Base-by-base conservation (phyloP, 1,139 yeast genomes). In the Schizosaccharomyces versatilis region DNA sequence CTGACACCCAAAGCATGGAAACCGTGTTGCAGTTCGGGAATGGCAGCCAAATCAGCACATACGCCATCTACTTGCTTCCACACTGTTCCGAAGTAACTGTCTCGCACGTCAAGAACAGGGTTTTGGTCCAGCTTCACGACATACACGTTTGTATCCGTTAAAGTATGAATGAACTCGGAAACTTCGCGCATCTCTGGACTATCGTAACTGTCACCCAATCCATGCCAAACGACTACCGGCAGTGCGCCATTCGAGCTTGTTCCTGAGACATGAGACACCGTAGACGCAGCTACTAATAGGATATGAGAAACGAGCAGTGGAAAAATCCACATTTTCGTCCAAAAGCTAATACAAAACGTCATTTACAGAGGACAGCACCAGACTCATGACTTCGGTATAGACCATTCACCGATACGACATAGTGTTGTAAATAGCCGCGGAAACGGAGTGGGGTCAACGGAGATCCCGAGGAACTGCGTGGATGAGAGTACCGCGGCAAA, bases 141-240 rank as follows among this genome's bases (percentile, higher is more conserved):
- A 62, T 79, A 75, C 0, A 79, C 73, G 54, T 66, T 71, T 0
- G 75, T 68, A 0, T 71, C 76, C 0, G 86, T 85, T 55, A 74
- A 68, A 3, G 68, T 66, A 38, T 69, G 62, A 6, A 82, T 67
- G 0, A 74, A 59, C 1, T 71, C 71, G 3, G 68, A 66, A 1
- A 75, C 74, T n/a, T 71, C 65, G 44, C 66, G 68, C 6, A 44
- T 12, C 12, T 32, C n/a, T 12, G 32, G n/a, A 32, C 49, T 78
- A 62, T 81, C 76, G 63, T 79, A 83, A 17, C 76, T 72, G 64
- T 84, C 94, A 0, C 94, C 93, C 62, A 84, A 72, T 0, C 94
- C 94, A 62, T 84, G 94, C 94, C 94, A 84, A 48, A 84, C 63
- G 1, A 84, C 84, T 2, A 83, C 73, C 0, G 88, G 86, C 10